Base-by-base conservation (phyloP, 495 filamentous ascomycete genomes). In the Daldinia caldariorum region DNA sequence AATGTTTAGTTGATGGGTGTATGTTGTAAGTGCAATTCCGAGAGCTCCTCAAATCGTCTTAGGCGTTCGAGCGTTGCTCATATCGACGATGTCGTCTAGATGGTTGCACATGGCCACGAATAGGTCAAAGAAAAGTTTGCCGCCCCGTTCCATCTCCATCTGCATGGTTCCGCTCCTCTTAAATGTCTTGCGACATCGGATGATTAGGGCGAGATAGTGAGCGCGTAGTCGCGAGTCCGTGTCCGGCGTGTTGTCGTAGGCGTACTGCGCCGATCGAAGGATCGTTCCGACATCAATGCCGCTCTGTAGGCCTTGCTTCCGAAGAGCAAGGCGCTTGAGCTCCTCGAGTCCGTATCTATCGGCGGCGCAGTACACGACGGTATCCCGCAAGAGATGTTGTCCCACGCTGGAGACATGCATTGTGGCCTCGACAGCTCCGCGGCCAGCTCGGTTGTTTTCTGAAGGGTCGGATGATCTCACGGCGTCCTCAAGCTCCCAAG, bases 91-190 rank as follows among this genome's bases (percentile, higher is more conserved):
- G 80, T 97, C 93, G 84, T 97, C 93, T 76, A 97, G 89, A 84
- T 96, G 92, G 82, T 96, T 97, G 86, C 93, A 95, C 91, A 97
- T 91, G 67, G 94, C 93, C 74, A 97, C 93, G 80, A 97, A 97
- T 79, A 97, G 85, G 86, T 97, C 94, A 82, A 97, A 97, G 86
- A 97, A 97, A 78, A 97, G 85, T 83, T 91, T 89, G 76, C 89
- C 89, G 75, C 90, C 93, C 79, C 88, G 89, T 82, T 96, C 91
- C 94, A 97, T 97, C 86, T 97, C 94, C 84, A 91, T 89, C 87
- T 97, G 93, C 93, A 97, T 94, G 74, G 93, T 97, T 78, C 93
- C 94, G 83, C 93, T 97, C 79, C 89, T 88, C 89, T 96, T 97
- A 84, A 97, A 97, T 71, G 91, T 94, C 85, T 92, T 91, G 79